Evolutionary conservation across 2,329 filamentous ascomycete species (phyloP).

Genomic region (Exophiala mesophila): DNA sequence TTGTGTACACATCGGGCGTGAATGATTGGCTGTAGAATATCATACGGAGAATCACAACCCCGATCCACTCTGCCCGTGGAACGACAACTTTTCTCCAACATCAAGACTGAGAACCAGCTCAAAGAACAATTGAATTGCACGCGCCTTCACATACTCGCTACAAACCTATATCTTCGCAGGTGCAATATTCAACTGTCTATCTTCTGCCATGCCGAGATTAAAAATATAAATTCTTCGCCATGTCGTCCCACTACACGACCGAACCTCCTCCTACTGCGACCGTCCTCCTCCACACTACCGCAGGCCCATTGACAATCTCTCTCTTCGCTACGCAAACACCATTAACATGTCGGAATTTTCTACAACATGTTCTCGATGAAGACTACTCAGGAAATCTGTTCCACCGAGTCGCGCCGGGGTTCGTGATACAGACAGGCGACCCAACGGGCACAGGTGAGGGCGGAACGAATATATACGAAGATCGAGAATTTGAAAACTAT

Average conservation of each 20-base stretch:
- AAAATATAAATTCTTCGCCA: constrained; percentile 34
- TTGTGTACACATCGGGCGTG: no score
- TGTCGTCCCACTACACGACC: constrained; percentile 90
- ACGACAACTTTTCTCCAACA: no score
- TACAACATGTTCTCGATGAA: constrained; percentile 89
- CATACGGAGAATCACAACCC: no score
- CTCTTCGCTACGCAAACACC: constrained; percentile 94
- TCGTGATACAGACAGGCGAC: constrained; percentile 92
- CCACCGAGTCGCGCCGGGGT: constrained; percentile 85
- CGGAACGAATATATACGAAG: constrained; percentile 87
- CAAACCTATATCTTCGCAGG: no score
- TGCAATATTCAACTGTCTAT: not conserved
- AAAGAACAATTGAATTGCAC: no score
- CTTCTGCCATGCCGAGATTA: not conserved
- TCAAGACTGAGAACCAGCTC: no score
- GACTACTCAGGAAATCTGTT: constrained; percentile 95
- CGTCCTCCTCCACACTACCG: constrained; percentile 81
- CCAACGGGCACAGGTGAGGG: constrained; percentile 74
- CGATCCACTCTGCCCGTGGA: no score
- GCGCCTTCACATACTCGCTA: no score
- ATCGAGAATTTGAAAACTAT: constrained; percentile 44
- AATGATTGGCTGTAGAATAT: no score
- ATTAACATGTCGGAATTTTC: constrained; percentile 86
- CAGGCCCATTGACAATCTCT: constrained; percentile 83
- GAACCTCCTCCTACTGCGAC: constrained; percentile 93